Conservation (phyloP, 2,329 filamentous ascomycete species). For the Calonectria montana region DNA sequence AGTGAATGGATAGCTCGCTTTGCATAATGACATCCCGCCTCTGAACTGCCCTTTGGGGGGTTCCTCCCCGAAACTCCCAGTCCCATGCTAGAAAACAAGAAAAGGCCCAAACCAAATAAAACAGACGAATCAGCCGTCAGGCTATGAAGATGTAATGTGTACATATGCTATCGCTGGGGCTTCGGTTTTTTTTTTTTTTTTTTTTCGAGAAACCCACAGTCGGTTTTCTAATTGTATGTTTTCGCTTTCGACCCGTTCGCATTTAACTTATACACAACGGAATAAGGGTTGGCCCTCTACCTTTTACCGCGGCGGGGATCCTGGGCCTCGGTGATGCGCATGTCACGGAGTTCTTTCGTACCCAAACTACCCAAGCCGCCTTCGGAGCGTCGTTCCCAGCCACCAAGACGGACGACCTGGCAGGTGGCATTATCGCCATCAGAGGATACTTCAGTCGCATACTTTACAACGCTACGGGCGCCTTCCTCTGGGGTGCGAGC, state of each 20-base stretch:
- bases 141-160: slow-evolving; percentile 26
- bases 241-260: neutral
- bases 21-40: neutral
- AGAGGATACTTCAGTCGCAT: slow-evolving; percentile 84
- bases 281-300: slow-evolving; percentile 39
- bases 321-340: slow-evolving; percentile 80
- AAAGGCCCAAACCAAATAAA: slow-evolving; percentile 16
- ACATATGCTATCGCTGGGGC: neutral
- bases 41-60: slow-evolving; percentile 15
- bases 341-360: slow-evolving; percentile 92
- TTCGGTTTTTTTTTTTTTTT: neutral
- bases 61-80: slow-evolving; percentile 39
- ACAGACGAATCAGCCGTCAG: slow-evolving; percentile 19
- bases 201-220: neutral
- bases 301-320: slow-evolving; percentile 80
- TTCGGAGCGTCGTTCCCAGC: slow-evolving; percentile 80
- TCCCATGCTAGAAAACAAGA: slow-evolving; percentile 37
- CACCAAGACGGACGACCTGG: slow-evolving; percentile 73
- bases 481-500: slow-evolving; percentile 90
- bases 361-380: slow-evolving; percentile 90
- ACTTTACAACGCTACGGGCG: slow-evolving; percentile 81
- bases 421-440: slow-evolving; percentile 77
- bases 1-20: slow-evolving; percentile 23
- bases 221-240: neutral
- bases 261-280: neutral